Conservation (phyloP, 1,284 basidiomycete genomes). For the Inonotus obliquus region DNA sequence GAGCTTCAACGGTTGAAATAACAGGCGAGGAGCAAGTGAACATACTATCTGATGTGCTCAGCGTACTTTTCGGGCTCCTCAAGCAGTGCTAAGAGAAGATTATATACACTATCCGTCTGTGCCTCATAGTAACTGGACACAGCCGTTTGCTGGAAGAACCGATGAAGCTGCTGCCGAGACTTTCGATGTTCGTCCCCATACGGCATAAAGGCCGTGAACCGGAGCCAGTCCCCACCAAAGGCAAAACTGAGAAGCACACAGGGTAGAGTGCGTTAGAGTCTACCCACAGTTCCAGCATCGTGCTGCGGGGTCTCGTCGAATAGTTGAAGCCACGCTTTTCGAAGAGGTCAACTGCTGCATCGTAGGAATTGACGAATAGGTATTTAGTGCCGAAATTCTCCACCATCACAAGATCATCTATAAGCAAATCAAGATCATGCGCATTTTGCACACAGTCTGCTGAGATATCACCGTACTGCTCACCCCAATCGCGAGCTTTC, state of each 20-base stretch:
- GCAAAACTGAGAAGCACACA: too few relatives aligned
- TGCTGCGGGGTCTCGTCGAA: conserved; percentile 34
- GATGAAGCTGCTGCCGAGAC: conserved; percentile 1
- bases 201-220: neutral
- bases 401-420: conserved; percentile 31
- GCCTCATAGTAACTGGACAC: neutral
- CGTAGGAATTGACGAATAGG: conserved; percentile 33
- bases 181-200: conserved; percentile 5
- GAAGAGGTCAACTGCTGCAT: conserved; percentile 34
- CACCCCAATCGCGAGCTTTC: conserved; percentile 50
- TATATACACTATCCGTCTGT: neutral
- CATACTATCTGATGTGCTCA: conserved; percentile 2
- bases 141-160: neutral
- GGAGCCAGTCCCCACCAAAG: neutral
- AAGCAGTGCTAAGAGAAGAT: neutral
- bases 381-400: conserved; percentile 30
- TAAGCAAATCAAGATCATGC: neutral
- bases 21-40: neutral
- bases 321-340: conserved; percentile 36
- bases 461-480: conserved; percentile 18
- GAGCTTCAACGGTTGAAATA: neutral
- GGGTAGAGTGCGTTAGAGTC: too few relatives aligned
- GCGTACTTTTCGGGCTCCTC: neutral
- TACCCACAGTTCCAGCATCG: conserved; percentile 44
- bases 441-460: neutral